Percentiles rank a stretch among this genome's conserved stretches.
Conservation (phyloP, 75 land plant genomes). For the Selaginella tamariscina region DNA sequence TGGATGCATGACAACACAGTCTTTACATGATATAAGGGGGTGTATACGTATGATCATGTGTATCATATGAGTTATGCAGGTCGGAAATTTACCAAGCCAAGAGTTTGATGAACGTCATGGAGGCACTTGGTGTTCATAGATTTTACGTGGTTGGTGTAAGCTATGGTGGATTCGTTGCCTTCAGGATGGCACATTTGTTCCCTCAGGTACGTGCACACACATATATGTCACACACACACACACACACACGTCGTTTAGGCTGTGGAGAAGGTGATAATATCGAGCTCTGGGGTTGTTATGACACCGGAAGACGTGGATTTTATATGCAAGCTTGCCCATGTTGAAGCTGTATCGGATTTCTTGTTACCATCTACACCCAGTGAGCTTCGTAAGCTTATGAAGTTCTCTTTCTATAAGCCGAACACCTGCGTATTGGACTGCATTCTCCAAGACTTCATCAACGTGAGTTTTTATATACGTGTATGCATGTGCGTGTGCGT, state of each 20-base stretch:
- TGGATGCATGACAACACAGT: too few relatives aligned
- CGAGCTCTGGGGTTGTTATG: constrained; percentile 65
- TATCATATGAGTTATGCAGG: too few relatives aligned
- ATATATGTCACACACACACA: too few relatives aligned
- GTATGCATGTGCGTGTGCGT: background rate
- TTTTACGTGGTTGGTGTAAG: background rate
- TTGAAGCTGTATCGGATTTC: background rate
- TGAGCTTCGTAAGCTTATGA: constrained; percentile 30
- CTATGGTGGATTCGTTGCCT: constrained; percentile 3
- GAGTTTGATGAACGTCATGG: constrained; percentile 1
- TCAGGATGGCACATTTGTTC: background rate
- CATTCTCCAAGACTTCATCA: constrained; percentile 37
- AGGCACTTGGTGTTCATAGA: background rate
- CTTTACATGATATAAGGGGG: too few relatives aligned
- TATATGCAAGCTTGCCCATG: constrained; percentile 8
- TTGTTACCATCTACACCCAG: constrained; percentile 33
- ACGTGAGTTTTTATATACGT: constrained; percentile 24
- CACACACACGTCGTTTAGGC: too few relatives aligned
- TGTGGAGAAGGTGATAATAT: constrained; percentile 18
- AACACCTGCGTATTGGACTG: constrained; percentile 26
- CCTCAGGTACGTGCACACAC: too few relatives aligned
- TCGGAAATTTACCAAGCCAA: constrained; percentile 4
- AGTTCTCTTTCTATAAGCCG: constrained; percentile 26
- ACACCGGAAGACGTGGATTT: background rate
- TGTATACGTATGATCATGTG: too few relatives aligned